Evolutionary conservation across 805 yeast genomes (phyloP), one percentile per base, ranked within the genome.

Genomic region (Torulaspora microellipsoides): DNA sequence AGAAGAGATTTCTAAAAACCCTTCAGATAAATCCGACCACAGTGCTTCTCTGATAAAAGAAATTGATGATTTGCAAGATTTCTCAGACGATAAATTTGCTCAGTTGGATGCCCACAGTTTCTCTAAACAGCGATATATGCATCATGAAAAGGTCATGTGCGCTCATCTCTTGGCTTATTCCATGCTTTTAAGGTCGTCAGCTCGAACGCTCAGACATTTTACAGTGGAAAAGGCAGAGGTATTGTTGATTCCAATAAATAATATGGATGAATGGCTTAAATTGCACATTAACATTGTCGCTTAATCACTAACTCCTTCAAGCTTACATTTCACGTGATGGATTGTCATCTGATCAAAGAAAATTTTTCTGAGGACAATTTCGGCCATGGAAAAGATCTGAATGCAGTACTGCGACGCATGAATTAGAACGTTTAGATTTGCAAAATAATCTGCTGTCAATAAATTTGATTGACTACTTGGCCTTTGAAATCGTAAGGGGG

Each of bases 181-280:
- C 7, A 57, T 59, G 8, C 39, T 64, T 15, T 46, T 62, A 10
- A 43, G 52, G 20, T 54, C 65, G 3, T 48, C 56, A 5, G 13
- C 39, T 8, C 32, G 32, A 13, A 43, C 53, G 2, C 49, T 63
- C 17, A 34, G 31, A n/a, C 55, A 58, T 38, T 65, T 64, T 38
- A 48, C 54, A 1, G 25, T 42, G 4, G 43, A 17, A 8, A 55
- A 52, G 12, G 36, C 45, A 8, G 51, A 53, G 14, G 64, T 63
- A 1, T 47, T 59, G 3, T 27, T 61, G 15, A 48, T 65, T 3
- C 36, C 51, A 10, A 47, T 64, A 13, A 46, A 47, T 8, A 59
- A 50, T 40, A 51, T 59, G 17, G 67, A 65, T 42, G 69, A 65
- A 35, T 65, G 69, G 69, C 46, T 65, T 12, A 55, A 52, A 31